Conservation (phyloP, 768 basidiomycete species). For the Multifurca ochricompacta region DNA sequence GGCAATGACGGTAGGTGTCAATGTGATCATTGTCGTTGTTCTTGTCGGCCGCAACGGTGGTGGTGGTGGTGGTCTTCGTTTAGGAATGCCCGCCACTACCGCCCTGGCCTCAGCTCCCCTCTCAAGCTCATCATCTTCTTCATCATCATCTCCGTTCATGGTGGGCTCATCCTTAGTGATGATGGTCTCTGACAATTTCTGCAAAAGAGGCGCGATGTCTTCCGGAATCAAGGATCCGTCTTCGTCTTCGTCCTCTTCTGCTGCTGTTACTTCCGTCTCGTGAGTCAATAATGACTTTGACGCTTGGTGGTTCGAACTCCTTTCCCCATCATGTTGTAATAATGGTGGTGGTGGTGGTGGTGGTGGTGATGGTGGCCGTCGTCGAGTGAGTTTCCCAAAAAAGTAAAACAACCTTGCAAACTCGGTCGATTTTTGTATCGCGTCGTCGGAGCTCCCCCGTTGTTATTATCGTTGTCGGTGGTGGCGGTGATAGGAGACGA, state of each 20-base stretch:
- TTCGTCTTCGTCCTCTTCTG: too few species aligned
- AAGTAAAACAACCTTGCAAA: conserved; percentile 21
- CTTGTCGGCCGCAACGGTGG: too few species aligned
- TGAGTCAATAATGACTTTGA: neutral
- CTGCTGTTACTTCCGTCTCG: neutral
- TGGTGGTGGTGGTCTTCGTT: too few species aligned
- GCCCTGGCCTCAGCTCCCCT: too few species aligned
- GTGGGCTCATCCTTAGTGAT: conserved; percentile 12
- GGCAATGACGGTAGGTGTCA: neutral
- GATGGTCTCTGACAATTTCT: conserved; percentile 16
- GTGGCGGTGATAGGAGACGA: neutral
- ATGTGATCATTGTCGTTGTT: conserved; percentile 11
- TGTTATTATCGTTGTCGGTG: too few species aligned
- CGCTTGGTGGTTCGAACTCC: neutral
- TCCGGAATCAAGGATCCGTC: conserved; percentile 16
- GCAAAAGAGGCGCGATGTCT: conserved; percentile 20
- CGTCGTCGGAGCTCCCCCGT: neutral
- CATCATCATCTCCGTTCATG: neutral
- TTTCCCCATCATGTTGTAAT: too few species aligned
- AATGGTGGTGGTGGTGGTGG: too few species aligned
- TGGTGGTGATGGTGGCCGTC: too few species aligned
- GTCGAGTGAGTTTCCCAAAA: conserved; percentile 19
- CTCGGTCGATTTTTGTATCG: conserved; percentile 14
- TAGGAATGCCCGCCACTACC: conserved; percentile 7
- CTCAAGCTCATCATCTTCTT: too few species aligned